Percentiles rank a stretch among this genome's conserved stretches.
These are phyloP conservation scores for Moesziomyces parantarcticus DNA, from an alignment of 1,284 basidiomycete genomes.

Conservation along the genomic window DNA sequence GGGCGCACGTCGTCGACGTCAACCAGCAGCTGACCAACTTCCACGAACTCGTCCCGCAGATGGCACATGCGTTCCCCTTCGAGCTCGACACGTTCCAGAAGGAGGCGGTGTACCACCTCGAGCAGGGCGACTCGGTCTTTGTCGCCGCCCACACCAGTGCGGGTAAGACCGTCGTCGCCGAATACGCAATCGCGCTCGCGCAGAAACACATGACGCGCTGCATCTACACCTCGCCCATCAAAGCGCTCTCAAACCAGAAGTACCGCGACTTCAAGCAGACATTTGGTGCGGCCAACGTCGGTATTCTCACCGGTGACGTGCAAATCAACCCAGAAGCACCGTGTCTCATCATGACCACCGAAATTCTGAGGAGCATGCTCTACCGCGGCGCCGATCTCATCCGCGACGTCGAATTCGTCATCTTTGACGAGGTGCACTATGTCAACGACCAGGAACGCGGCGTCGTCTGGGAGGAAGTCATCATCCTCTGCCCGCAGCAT, in stretches of 20 bases:
- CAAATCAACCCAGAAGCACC: slow-evolving; percentile 98
- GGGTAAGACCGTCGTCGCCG: slow-evolving; percentile 99
- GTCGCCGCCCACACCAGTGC: slow-evolving; percentile 99
- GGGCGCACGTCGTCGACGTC: slow-evolving; percentile 97
- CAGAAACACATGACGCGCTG: slow-evolving; percentile 98
- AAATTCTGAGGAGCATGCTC: slow-evolving; percentile 94
- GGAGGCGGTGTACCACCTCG: slow-evolving; percentile 96
- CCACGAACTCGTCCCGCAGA: slow-evolving; percentile 84
- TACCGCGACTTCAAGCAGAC: slow-evolving; percentile 98
- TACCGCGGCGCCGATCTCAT: slow-evolving; percentile 89
- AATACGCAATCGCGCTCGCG: slow-evolving; percentile 96
- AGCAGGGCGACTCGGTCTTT: slow-evolving; percentile 97
- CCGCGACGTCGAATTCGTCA: slow-evolving; percentile 98
- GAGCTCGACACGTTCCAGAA: slow-evolving; percentile 93
- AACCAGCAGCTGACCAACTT: slow-evolving; percentile 90
- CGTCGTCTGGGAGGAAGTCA: slow-evolving; percentile 99
- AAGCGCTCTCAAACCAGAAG: slow-evolving; percentile 98
- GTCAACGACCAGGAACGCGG: slow-evolving; percentile 99
- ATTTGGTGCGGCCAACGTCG: slow-evolving; percentile 89
- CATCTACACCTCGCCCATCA: slow-evolving; percentile 99
- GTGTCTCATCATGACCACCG: slow-evolving; percentile 90
- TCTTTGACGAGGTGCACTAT: slow-evolving; percentile 99
- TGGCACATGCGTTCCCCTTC: slow-evolving; percentile 85
- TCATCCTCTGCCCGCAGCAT: slow-evolving; percentile 74
- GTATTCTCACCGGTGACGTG: slow-evolving; percentile 97